phyloP scores from a whole-genome alignment of 306 rosid genomes.

The Urtica urens region DNA sequence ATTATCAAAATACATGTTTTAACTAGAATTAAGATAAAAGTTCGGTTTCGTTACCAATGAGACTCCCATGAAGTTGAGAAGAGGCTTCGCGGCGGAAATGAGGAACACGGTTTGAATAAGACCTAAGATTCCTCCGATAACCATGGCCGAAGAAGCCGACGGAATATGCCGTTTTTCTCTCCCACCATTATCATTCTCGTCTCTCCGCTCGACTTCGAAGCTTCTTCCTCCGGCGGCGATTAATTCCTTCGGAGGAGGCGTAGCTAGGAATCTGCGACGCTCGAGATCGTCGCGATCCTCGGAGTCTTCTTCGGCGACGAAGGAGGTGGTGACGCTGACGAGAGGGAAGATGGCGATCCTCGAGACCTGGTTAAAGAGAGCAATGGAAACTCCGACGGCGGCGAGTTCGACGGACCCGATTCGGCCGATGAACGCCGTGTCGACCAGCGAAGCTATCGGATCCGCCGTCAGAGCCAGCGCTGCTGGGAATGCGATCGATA shows the following conservation, averaged over 20 bases:
- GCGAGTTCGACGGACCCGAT: conserved; percentile 94
- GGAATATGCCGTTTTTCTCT: conserved; percentile 61
- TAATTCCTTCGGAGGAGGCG: no score
- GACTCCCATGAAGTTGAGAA: conserved; percentile 82
- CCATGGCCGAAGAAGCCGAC: conserved; percentile 85
- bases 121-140: conserved; percentile 76
- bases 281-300: no score
- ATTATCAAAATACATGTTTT: neutral
- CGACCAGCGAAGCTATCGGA: conserved; percentile 84
- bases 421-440: conserved; percentile 91
- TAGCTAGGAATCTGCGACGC: no score
- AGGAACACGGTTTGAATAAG: conserved; percentile 65
- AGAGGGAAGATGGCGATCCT: conserved; percentile 86
- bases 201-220: conserved; percentile 32
- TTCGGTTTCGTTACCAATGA: conserved; percentile 64
- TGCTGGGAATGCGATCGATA: conserved; percentile 77
- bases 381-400: conserved; percentile 95
- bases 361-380: conserved; percentile 85
- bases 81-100: conserved; percentile 71
- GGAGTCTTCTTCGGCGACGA: conserved; percentile 97
- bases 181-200: conserved; percentile 41
- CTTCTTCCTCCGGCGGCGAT: conserved; percentile 27
- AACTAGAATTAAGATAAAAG: conserved; percentile 1
- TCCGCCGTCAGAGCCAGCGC: conserved; percentile 91
- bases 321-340: conserved; percentile 89